A percentile compares a stretch with the other conserved stretches of the same genome.
Conservation (phyloP, 2,329 filamentous ascomycete genomes). For the Epichloe baconii region DNA sequence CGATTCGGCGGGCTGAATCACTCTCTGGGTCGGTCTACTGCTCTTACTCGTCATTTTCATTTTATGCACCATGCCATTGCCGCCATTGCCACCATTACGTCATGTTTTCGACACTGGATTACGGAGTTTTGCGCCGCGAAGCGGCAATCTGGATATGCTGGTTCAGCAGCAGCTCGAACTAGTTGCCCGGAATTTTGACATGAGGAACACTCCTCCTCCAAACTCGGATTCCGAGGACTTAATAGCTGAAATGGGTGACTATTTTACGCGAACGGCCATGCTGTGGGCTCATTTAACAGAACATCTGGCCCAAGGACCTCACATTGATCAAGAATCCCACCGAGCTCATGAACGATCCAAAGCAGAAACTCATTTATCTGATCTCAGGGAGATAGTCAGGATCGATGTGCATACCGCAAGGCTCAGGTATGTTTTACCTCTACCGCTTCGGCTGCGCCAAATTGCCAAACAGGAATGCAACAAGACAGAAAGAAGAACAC, state of each 20-base stretch:
- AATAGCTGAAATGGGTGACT: slow-evolving; percentile 23
- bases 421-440: slow-evolving; percentile 17
- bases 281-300: slow-evolving; percentile 22
- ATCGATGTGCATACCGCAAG: slow-evolving; percentile 21
- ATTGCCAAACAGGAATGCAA: background rate
- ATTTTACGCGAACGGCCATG: slow-evolving; percentile 20
- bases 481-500: too few relatives aligned
- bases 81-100: slow-evolving; percentile 8
- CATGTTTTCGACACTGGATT: slow-evolving; percentile 19
- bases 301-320: slow-evolving; percentile 19
- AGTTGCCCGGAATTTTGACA: slow-evolving; percentile 13
- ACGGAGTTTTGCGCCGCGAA: background rate
- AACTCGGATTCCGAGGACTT: slow-evolving; percentile 14
- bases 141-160: slow-evolving; percentile 14
- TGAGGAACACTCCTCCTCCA: slow-evolving; percentile 7
- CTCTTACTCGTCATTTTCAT: background rate
- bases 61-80: slow-evolving; percentile 11
- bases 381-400: slow-evolving; percentile 15
- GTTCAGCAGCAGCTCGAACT: slow-evolving; percentile 16
- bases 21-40: background rate
- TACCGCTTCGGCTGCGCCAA: background rate
- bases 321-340: slow-evolving; percentile 17
- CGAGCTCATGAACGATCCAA: slow-evolving; percentile 17
- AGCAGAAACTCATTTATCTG: slow-evolving; percentile 13
- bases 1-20: background rate